Conservation (phyloP, 164 flowering plant genomes). For the Echeveria elegans region DNA sequence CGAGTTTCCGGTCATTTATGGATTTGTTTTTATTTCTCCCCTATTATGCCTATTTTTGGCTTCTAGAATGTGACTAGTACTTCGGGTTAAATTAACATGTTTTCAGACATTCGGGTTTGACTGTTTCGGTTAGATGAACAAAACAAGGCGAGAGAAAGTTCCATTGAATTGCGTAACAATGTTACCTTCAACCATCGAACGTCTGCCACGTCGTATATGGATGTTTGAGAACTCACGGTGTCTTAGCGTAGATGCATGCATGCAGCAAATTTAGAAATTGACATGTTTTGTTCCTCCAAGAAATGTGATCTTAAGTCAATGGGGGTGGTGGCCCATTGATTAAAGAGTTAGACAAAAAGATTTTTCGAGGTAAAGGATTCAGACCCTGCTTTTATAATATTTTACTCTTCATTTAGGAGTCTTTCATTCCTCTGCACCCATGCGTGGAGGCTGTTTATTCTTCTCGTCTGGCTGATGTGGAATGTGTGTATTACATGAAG, state of each 20-base stretch:
- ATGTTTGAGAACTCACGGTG: background rate
- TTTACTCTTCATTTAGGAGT: no score
- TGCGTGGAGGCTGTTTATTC: no score
- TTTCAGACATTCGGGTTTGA: background rate
- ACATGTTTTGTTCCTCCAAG: background rate
- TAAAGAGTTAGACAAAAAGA: no score
- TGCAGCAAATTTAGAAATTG: background rate
- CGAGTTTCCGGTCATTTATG: background rate
- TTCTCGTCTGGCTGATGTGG: no score
- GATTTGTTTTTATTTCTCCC: background rate
- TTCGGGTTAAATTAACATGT: background rate
- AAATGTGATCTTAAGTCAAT: no score
- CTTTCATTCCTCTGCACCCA: no score
- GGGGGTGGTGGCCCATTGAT: no score
- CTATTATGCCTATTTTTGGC: background rate
- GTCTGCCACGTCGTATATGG: background rate
- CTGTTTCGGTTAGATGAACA: conserved; percentile 1
- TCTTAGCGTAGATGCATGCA: conserved; percentile 5
- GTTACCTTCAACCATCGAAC: background rate
- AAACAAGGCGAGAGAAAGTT: background rate
- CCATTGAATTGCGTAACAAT: background rate
- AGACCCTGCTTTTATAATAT: no score
- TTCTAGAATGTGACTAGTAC: background rate
- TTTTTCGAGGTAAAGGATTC: no score
- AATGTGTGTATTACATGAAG: no score